A percentile compares a stretch with the other conserved stretches of the same genome.
phyloP scores from a whole-genome alignment of 208 protist species.

The Acanthamoeba triangularis region DNA sequence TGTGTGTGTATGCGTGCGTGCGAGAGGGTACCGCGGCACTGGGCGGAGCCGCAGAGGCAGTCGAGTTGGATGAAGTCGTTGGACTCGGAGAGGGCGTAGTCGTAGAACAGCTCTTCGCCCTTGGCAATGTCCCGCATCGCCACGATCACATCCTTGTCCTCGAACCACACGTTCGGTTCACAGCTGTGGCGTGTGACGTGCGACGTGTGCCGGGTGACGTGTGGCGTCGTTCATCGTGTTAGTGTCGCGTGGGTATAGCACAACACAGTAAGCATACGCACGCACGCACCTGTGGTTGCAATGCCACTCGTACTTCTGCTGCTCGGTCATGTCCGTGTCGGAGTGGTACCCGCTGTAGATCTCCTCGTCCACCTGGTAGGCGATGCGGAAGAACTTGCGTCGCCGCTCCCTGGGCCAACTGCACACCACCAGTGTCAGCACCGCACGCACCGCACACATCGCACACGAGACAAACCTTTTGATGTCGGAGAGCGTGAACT shows the following conservation, averaged over 20 bases:
- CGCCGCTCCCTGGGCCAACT: constrained; percentile 15
- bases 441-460: neutral
- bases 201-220: neutral
- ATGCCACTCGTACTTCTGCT: constrained; percentile 34
- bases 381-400: constrained; percentile 42
- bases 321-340: constrained; percentile 42
- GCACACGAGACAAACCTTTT: neutral
- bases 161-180: constrained; percentile 35
- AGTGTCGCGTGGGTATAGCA: too few relatives aligned
- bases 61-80: constrained; percentile 40
- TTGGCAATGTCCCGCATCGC: neutral
- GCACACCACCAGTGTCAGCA: neutral
- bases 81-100: constrained; percentile 47
- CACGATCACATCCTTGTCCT: constrained; percentile 32
- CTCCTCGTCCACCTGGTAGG: constrained; percentile 34
- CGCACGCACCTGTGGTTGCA: constrained; percentile 43
- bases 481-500: neutral
- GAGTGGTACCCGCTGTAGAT: constrained; percentile 53
- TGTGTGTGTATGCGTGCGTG: neutral
- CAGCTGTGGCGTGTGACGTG: neutral
- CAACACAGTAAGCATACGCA: neutral
- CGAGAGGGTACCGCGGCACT: neutral
- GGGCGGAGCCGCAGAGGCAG: neutral
- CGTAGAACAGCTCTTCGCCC: constrained; percentile 49
- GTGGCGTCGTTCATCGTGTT: too few relatives aligned